Evolutionary conservation across 2,329 filamentous ascomycete species (phyloP).

Genomic region (Byssothecium circinans): DNA sequence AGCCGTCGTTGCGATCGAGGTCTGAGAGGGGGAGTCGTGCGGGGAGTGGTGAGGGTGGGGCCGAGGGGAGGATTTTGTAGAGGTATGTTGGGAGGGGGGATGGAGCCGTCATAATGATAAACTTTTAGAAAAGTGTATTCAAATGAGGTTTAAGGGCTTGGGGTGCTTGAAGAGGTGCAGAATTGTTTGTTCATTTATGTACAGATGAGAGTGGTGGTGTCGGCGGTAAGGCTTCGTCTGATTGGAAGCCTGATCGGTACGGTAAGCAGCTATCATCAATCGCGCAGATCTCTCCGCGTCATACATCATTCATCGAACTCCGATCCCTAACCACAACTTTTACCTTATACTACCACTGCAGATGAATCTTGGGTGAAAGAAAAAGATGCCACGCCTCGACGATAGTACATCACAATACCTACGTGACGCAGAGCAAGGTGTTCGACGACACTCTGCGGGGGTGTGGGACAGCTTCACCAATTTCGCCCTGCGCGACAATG

Average conservation of each 20-base stretch:
- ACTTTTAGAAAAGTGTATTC: too few relatives aligned
- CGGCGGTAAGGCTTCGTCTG: too few relatives aligned
- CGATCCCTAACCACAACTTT: too few relatives aligned
- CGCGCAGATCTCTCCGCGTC: too few relatives aligned
- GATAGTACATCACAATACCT: constrained; percentile 46
- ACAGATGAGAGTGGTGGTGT: not conserved
- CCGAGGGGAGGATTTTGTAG: constrained; percentile 62
- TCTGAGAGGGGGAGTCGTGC: constrained; percentile 59
- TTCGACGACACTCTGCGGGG: constrained; percentile 49
- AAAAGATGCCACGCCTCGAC: constrained; percentile 36
- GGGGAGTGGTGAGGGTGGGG: constrained; percentile 58
- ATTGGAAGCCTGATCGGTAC: too few relatives aligned
- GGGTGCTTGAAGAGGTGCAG: too few relatives aligned
- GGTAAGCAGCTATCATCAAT: too few relatives aligned
- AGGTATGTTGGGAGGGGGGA: constrained; percentile 43
- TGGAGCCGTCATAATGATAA: constrained; percentile 32
- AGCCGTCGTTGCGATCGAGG: constrained; percentile 62
- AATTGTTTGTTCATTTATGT: too few relatives aligned
- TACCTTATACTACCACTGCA: too few relatives aligned
- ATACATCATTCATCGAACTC: too few relatives aligned
- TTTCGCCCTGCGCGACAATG: constrained; percentile 74
- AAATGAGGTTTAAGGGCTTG: too few relatives aligned
- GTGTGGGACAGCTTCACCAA: constrained; percentile 68
- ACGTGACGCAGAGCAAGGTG: constrained; percentile 51
- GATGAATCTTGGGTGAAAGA: too few relatives aligned